Percentiles rank a stretch among this genome's conserved stretches.
phyloP scores from a whole-genome alignment of 805 yeast species.

The Ogataea ganodermae region DNA sequence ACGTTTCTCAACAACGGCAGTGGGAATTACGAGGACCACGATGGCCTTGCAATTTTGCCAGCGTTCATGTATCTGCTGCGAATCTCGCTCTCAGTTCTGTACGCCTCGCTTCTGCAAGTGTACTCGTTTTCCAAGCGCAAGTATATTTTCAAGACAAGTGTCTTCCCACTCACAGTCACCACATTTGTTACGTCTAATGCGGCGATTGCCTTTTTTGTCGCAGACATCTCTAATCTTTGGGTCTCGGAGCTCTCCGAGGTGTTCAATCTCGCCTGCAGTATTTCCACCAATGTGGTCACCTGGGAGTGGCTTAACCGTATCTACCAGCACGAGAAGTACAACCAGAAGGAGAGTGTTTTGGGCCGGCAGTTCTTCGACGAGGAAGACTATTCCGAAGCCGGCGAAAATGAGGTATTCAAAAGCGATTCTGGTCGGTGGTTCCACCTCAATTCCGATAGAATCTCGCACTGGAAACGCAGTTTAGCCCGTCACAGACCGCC shows the following conservation, averaged over 20 bases:
- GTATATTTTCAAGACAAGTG: conserved; percentile 49
- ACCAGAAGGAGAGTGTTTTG: conserved; percentile 69
- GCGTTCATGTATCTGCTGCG: conserved; percentile 74
- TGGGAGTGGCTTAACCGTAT: conserved; percentile 87
- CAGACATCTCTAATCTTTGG: conserved; percentile 77
- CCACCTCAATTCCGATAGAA: conserved; percentile 14
- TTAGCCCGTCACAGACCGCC: neutral
- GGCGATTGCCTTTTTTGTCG: conserved; percentile 70
- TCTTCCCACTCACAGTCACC: conserved; percentile 57
- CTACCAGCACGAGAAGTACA: conserved; percentile 53
- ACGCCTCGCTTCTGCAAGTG: conserved; percentile 62
- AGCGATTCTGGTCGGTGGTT: conserved; percentile 9
- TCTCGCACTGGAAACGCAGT: neutral
- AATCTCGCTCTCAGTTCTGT: conserved; percentile 69
- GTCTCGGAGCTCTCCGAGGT: conserved; percentile 72
- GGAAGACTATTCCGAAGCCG: conserved; percentile 28
- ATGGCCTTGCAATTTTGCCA: conserved; percentile 59
- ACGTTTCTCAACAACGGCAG: conserved; percentile 40
- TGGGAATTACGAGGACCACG: conserved; percentile 38
- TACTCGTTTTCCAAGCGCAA: conserved; percentile 53
- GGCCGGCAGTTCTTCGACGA: conserved; percentile 79
- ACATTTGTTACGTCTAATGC: conserved; percentile 57
- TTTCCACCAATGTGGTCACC: conserved; percentile 68
- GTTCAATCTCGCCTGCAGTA: conserved; percentile 70
- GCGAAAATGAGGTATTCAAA: neutral